phyloP scores from a whole-genome alignment of 2,329 filamentous ascomycete genomes.

The Ophiosphaerella herpotricha region DNA sequence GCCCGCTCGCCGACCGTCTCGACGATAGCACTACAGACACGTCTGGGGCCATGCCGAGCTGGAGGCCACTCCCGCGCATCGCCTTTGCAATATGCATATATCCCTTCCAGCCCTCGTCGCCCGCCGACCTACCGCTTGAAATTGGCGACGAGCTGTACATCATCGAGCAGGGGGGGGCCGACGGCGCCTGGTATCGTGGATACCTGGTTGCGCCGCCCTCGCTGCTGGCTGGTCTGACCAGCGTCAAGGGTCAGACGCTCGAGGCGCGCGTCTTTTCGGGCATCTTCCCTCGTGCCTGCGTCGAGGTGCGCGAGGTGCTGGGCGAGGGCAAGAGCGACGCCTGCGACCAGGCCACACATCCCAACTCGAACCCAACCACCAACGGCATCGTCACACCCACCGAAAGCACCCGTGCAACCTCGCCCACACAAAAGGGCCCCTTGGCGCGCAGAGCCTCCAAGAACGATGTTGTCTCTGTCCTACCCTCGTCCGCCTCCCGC shows the following conservation, averaged over 20 bases:
- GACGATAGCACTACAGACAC: conserved; percentile 33
- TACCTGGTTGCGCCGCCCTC: conserved; percentile 95
- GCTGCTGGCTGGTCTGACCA: conserved; percentile 87
- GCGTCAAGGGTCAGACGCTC: conserved; percentile 86
- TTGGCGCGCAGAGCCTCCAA: conserved; percentile 26
- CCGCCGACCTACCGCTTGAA: conserved; percentile 92
- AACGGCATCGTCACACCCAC: conserved; percentile 46
- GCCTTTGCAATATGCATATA: conserved; percentile 97
- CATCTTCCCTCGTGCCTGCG: conserved; percentile 92
- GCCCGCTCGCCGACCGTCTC: conserved; percentile 30
- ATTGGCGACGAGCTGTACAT: conserved; percentile 99
- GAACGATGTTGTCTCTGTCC: conserved; percentile 30
- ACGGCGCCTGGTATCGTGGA: conserved; percentile 91
- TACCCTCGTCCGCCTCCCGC: conserved; percentile 28
- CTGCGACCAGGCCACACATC: conserved; percentile 19
- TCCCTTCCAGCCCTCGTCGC: conserved; percentile 83
- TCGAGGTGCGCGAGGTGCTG: conserved; percentile 91
- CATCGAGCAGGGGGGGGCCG: conserved; percentile 85
- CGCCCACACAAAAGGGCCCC: conserved; percentile 22
- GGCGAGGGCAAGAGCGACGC: conserved; percentile 57
- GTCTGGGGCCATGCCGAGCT: conserved; percentile 59
- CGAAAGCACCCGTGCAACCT: conserved; percentile 42
- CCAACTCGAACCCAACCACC: conserved; percentile 32
- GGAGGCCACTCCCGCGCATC: conserved; percentile 94
- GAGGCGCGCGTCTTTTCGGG: conserved; percentile 98